Base-by-base conservation (phyloP, 1,139 yeast species). In the Magnusiomyces clavatus region DNA sequence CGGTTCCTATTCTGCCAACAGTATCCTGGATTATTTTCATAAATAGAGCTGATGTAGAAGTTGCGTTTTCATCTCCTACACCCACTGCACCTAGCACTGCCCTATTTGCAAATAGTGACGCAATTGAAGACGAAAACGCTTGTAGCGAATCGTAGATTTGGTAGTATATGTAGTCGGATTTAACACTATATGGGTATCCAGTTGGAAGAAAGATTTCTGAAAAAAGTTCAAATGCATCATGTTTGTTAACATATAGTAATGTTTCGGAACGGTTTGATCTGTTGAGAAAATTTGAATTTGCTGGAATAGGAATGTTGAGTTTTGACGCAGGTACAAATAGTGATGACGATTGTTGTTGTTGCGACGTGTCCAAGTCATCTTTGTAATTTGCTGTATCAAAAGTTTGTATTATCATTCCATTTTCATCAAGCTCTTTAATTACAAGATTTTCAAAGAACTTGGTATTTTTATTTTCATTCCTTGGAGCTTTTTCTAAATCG, bases 61-160 rank as follows among this genome's bases (percentile, higher is more conserved):
- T 65, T 2, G 73, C 70, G n/a, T 62, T 53, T 36, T 63, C 64
- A 52, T 69, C 71, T 29, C 73, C 72, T 4, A 69, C 73, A 8
- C 73, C 73, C 10, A 69, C 70, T 10, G 71, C 71, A 34, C 61
- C 55, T 37, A 68, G 55, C 5, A 68, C 71, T 6, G 70, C 68
- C 10, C 73, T 54, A 53, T 68, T 68, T 37, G 72, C 73, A 49
- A 69, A 61, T 44, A 69, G 54, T n/a, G 61, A 56, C 2, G 72
- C 70, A 42, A 69, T 67, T 12, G 72, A 65, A 43, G 65, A 60
- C 13, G 70, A 65, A 51, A 69, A 69, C 13, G 73, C 73, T 54
- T 69, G 73, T 17, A 69, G 53, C 17, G 73, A 67, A 58, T 69
- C 73, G 51, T 61, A 69, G 13, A 67, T 63, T 55, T 69, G 73